A percentile compares a stretch with the other conserved stretches of the same genome.
These are phyloP conservation scores for Zygotorulaspora sp. DNA, from an alignment of 805 yeast species.

Conservation along the genomic window DNA sequence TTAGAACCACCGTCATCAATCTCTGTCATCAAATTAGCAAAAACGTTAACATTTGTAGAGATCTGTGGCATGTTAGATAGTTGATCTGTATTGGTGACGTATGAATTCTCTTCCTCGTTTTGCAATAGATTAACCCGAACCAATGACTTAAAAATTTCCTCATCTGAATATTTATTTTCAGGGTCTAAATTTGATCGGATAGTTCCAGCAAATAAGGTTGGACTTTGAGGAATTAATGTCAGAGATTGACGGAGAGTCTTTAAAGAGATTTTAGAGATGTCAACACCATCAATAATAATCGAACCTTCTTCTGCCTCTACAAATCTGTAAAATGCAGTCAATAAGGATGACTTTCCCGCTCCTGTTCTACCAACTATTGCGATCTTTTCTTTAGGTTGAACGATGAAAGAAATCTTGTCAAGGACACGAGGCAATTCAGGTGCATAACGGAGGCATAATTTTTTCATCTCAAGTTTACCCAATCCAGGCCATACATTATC, in stretches of 20 bases:
- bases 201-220: slow-evolving; percentile 76
- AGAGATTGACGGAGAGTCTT: slow-evolving; percentile 66
- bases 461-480: slow-evolving; percentile 72
- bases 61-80: slow-evolving; percentile 17
- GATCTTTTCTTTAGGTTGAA: slow-evolving; percentile 71
- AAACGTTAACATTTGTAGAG: slow-evolving; percentile 62
- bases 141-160: slow-evolving; percentile 64
- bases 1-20: slow-evolving; percentile 74
- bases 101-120: slow-evolving; percentile 36
- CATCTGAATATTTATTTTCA: slow-evolving; percentile 56
- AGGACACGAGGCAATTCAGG: slow-evolving; percentile 87
- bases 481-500: slow-evolving; percentile 82
- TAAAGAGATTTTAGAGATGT: slow-evolving; percentile 67
- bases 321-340: slow-evolving; percentile 84
- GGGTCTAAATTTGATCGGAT: slow-evolving; percentile 72
- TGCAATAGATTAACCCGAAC: slow-evolving; percentile 65
- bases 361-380: slow-evolving; percentile 99
- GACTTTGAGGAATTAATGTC: slow-evolving; percentile 84
- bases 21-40: slow-evolving; percentile 52
- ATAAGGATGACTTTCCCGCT: slow-evolving; percentile 96
- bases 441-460: slow-evolving; percentile 81
- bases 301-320: slow-evolving; percentile 74
- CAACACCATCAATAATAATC: slow-evolving; percentile 68
- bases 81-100: slow-evolving; percentile 33
- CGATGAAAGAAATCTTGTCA: slow-evolving; percentile 76